Conservation (phyloP, 2,329 filamentous ascomycete genomes). For the Fusarium sororula region DNA sequence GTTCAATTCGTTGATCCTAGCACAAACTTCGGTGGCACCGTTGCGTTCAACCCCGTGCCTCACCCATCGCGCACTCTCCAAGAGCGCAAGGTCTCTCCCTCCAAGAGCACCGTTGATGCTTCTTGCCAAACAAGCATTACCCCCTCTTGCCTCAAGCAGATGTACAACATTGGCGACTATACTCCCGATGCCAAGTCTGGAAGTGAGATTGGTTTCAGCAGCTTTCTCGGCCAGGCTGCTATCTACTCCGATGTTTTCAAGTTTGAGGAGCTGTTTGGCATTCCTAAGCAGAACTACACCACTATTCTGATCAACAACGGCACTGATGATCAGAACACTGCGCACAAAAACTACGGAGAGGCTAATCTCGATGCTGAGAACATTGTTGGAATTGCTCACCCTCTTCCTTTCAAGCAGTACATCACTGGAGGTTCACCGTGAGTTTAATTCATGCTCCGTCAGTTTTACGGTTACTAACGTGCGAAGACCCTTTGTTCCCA, state of each 20-base stretch:
- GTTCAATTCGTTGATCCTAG: slow-evolving; percentile 28
- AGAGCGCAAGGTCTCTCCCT: background rate
- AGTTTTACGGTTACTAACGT: background rate
- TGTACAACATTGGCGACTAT: slow-evolving; percentile 29
- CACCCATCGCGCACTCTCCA: slow-evolving; percentile 1
- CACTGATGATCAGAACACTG: slow-evolving; percentile 25
- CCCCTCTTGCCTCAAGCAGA: slow-evolving; percentile 23
- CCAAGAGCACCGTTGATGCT: slow-evolving; percentile 22
- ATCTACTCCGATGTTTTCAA: slow-evolving; percentile 18
- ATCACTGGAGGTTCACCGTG: slow-evolving; percentile 26
- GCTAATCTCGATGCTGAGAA: slow-evolving; percentile 26
- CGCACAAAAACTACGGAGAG: background rate
- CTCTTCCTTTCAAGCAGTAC: slow-evolving; percentile 27
- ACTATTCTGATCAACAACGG: slow-evolving; percentile 17
- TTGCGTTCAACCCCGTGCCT: slow-evolving; percentile 16
- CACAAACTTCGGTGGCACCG: slow-evolving; percentile 26
- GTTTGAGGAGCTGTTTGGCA: slow-evolving; percentile 25
- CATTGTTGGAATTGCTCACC: slow-evolving; percentile 27
- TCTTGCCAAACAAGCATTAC: slow-evolving; percentile 31
- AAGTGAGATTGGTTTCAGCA: slow-evolving; percentile 25
- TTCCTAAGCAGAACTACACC: slow-evolving; percentile 20
- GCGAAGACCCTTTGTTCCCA: slow-evolving; percentile 6
- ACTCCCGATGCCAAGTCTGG: slow-evolving; percentile 11
- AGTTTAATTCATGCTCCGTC: fast-evolving
- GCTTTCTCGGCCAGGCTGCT: slow-evolving; percentile 21